A percentile compares a stretch with the other conserved stretches of the same genome.
Conservation (phyloP, 768 basidiomycete genomes). For the Ramaria sp. region DNA sequence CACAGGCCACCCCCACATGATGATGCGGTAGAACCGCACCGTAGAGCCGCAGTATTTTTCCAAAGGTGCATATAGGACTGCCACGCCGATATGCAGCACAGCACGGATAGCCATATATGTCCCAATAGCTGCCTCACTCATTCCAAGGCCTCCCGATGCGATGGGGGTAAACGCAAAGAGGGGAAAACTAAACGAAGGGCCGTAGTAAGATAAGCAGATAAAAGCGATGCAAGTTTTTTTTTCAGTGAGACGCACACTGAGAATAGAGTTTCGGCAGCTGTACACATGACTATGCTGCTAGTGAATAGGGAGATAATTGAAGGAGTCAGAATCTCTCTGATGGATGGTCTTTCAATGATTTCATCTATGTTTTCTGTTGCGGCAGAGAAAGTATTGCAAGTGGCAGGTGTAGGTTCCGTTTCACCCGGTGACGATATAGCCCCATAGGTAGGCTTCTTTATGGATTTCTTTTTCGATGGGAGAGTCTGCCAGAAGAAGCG, state of each 20-base stretch:
- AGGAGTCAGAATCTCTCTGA: slow-evolving; percentile 8
- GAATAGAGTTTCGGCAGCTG: slow-evolving; percentile 7
- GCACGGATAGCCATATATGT: slow-evolving; percentile 11
- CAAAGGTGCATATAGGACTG: slow-evolving; percentile 1
- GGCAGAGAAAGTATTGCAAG: neutral
- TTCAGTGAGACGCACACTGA: slow-evolving; percentile 4
- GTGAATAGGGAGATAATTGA: slow-evolving; percentile 9
- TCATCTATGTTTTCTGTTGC: neutral
- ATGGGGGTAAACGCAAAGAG: slow-evolving; percentile 12
- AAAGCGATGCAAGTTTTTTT: neutral
- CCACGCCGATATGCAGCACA: slow-evolving; percentile 5
- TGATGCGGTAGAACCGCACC: slow-evolving; percentile 3
- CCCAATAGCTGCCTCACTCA: slow-evolving; percentile 12
- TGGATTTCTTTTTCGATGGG: neutral
- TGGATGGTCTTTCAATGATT: neutral
- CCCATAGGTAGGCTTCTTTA: neutral
- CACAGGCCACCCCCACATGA: slow-evolving; percentile 8
- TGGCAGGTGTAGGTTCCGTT: neutral
- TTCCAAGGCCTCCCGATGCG: slow-evolving; percentile 11
- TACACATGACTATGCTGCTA: slow-evolving; percentile 5
- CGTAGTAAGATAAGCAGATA: neutral
- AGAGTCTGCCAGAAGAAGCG: neutral
- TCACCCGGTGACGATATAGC: neutral
- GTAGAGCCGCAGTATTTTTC: slow-evolving; percentile 6
- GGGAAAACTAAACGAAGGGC: slow-evolving; percentile 8